phyloP scores from a whole-genome alignment of 768 basidiomycete genomes.

The Asterophora lycoperdoides region DNA sequence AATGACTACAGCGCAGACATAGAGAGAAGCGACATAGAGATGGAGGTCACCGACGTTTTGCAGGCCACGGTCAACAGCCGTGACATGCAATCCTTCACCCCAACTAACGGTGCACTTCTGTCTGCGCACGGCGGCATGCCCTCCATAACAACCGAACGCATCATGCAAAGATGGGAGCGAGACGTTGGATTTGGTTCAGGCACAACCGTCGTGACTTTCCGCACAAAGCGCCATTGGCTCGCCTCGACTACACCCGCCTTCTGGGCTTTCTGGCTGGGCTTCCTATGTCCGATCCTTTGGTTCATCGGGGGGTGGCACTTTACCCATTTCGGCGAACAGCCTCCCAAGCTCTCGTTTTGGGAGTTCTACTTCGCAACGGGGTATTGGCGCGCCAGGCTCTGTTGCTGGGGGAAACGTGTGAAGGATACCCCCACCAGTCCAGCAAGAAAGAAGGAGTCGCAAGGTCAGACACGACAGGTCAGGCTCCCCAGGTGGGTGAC shows the following conservation, averaged over 20 bases:
- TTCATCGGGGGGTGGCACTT: constrained; percentile 74
- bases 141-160: constrained; percentile 47
- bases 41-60: constrained; percentile 10
- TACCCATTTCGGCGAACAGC: constrained; percentile 43
- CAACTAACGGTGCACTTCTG: background rate
- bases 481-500: constrained; percentile 40
- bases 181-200: constrained; percentile 35
- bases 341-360: constrained; percentile 40
- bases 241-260: constrained; percentile 38
- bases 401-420: constrained; percentile 27
- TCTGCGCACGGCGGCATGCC: constrained; percentile 15
- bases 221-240: constrained; percentile 29
- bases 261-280: constrained; percentile 74
- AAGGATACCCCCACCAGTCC: constrained; percentile 10
- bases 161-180: constrained; percentile 46
- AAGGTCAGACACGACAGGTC: constrained; percentile 14
- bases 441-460: constrained; percentile 12
- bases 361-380: constrained; percentile 41
- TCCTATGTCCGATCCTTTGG: constrained; percentile 71
- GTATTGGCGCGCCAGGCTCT: constrained; percentile 36
- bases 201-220: constrained; percentile 23
- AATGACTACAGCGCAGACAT: too few relatives aligned
- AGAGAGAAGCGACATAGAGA: background rate
- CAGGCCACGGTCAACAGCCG: constrained; percentile 1
- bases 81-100: background rate